phyloP scores from a whole-genome alignment of 306 rosid genomes.

The Prinsepia uniflora region DNA sequence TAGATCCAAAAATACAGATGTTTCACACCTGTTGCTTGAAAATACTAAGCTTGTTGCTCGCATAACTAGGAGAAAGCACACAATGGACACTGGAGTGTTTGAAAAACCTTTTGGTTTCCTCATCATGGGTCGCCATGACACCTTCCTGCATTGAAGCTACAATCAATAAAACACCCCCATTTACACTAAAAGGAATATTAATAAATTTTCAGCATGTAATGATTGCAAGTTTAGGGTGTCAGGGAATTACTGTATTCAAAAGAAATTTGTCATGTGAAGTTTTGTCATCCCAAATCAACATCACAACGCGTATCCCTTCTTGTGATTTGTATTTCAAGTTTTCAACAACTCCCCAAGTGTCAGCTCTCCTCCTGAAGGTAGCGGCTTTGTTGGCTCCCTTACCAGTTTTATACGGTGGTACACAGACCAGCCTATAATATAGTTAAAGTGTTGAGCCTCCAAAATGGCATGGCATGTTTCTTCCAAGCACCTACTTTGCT shows the following conservation, averaged over 20 bases:
- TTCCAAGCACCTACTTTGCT: conserved; percentile 58
- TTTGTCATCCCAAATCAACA: conserved; percentile 72
- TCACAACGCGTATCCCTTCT: conserved; percentile 59
- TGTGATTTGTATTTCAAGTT: conserved; percentile 76
- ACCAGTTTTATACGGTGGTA: conserved; percentile 53
- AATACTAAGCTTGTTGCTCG: conserved; percentile 78
- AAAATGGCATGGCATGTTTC: conserved; percentile 69
- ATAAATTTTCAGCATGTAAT: background rate
- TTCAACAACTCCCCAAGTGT: conserved; percentile 63
- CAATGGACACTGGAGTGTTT: conserved; percentile 72
- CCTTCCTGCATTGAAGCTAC: conserved; percentile 55
- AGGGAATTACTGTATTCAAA: conserved; percentile 51
- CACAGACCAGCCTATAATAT: conserved; percentile 66
- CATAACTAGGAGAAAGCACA: conserved; percentile 71
- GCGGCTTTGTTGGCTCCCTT: conserved; percentile 56
- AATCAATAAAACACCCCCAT: background rate
- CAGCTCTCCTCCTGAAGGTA: conserved; percentile 65
- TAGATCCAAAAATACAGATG: background rate
- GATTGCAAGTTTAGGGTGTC: background rate
- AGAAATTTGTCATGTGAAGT: conserved; percentile 70
- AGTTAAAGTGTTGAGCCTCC: conserved; percentile 63
- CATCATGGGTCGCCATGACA: conserved; percentile 78
- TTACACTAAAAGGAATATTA: background rate
- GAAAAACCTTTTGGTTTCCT: conserved; percentile 62
- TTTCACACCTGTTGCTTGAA: conserved; percentile 70